A percentile compares a stretch with the other conserved stretches of the same genome.
Conservation (phyloP, 1,139 yeast genomes). For the Suhomyces anneliseae region DNA sequence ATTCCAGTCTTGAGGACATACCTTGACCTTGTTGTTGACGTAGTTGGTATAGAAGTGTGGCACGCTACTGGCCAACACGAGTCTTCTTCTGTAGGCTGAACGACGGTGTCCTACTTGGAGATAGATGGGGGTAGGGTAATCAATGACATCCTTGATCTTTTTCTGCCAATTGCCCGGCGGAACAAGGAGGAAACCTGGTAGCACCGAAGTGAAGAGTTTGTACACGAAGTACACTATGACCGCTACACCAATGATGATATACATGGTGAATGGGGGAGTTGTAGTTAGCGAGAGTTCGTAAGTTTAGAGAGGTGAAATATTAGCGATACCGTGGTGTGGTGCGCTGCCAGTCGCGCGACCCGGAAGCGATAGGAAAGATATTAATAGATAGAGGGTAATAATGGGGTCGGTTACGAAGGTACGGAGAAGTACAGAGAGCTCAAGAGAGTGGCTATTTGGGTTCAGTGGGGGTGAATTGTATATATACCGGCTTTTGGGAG, state of each 20-base stretch:
- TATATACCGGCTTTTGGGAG: no score
- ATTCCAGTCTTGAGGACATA: constrained; percentile 32
- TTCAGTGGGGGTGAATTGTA: no score
- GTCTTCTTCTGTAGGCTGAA: constrained; percentile 52
- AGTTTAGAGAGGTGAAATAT: background rate
- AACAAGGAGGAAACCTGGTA: constrained; percentile 42
- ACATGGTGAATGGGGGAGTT: constrained; percentile 1
- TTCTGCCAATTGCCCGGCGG: constrained; percentile 50
- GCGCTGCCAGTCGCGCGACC: no score
- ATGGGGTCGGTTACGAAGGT: background rate
- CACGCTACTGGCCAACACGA: constrained; percentile 48
- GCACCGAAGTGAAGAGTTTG: constrained; percentile 23
- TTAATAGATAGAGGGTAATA: background rate
- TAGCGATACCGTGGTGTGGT: background rate
- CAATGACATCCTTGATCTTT: constrained; percentile 34
- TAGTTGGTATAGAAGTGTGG: constrained; percentile 52
- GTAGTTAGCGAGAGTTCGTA: background rate
- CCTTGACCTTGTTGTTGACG: constrained; percentile 38
- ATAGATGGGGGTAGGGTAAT: constrained; percentile 37
- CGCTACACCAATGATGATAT: constrained; percentile 7
- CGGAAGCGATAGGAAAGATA: background rate
- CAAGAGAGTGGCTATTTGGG: no score
- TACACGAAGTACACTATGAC: constrained; percentile 14
- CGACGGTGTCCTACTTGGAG: constrained; percentile 39
- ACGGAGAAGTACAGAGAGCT: background rate